These are phyloP conservation scores for Nephelium lappaceum DNA, from an alignment of 345 rosid species.

Conservation along the genomic window DNA sequence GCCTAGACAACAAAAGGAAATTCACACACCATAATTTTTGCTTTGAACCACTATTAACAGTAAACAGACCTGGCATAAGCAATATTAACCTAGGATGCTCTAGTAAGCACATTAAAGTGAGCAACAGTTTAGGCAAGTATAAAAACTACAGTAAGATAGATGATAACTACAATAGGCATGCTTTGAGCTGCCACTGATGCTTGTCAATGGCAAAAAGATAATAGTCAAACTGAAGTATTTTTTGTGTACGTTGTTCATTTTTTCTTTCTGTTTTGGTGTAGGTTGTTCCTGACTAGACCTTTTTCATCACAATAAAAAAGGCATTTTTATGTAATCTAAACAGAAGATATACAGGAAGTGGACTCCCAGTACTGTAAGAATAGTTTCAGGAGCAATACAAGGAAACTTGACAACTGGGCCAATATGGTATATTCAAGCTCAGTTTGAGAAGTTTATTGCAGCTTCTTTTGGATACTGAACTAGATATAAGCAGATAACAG, in stretches of 20 bases:
- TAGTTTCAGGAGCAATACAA: not conserved
- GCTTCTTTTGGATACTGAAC: not conserved
- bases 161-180: not conserved
- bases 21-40: not conserved
- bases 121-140: not conserved
- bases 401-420: not conserved
- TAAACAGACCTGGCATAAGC: not conserved
- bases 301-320: not conserved
- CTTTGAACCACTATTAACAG: not conserved
- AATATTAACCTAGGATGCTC: not conserved
- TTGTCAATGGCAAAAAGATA: not conserved
- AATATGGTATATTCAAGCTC: not conserved
- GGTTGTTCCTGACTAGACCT: not conserved
- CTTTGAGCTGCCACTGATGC: not conserved
- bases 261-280: not conserved
- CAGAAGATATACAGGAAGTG: not conserved
- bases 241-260: not conserved
- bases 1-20: not conserved
- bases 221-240: not conserved
- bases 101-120: slow-evolving; percentile 4
- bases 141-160: not conserved
- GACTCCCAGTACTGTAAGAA: not conserved
- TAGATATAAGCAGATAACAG: not conserved
- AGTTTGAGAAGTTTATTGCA: not conserved
- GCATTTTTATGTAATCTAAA: not conserved